Conservation (phyloP, 768 basidiomycete species). For the Dioszegia aurantiaca region DNA sequence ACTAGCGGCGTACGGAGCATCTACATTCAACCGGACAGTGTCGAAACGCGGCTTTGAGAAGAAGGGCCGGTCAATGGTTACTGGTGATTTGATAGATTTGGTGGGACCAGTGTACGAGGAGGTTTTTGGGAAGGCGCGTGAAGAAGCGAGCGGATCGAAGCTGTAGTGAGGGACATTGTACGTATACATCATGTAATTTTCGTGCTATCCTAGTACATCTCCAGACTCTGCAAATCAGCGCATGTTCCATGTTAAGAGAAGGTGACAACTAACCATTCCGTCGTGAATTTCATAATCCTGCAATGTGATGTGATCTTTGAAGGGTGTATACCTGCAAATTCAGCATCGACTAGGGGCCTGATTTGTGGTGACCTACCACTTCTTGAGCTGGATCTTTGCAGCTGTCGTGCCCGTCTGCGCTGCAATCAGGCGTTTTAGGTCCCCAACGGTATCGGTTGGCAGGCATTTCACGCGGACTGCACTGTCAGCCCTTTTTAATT, state of each 20-base stretch:
- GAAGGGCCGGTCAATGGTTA: constrained; percentile 76
- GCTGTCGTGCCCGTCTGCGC: constrained; percentile 88
- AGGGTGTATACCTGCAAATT: constrained; percentile 77
- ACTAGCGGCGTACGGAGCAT: constrained; percentile 78
- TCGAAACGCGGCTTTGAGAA: constrained; percentile 72
- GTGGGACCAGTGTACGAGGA: constrained; percentile 69
- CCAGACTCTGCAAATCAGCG: constrained; percentile 45
- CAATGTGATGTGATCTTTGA: constrained; percentile 73
- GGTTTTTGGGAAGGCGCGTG: constrained; percentile 58
- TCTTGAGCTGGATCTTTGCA: constrained; percentile 88
- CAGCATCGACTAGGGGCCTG: neutral
- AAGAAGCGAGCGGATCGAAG: constrained; percentile 11
- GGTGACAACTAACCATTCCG: constrained; percentile 50
- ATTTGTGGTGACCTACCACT: constrained; percentile 65
- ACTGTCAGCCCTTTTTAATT: neutral
- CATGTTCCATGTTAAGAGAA: neutral
- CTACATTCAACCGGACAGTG: constrained; percentile 80
- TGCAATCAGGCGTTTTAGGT: constrained; percentile 93
- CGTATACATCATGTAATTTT: neutral
- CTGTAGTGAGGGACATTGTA: constrained; percentile 1
- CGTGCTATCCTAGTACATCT: constrained; percentile 45
- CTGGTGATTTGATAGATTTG: constrained; percentile 66
- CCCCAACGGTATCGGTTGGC: constrained; percentile 92
- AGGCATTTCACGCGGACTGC: constrained; percentile 88
- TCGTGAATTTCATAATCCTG: constrained; percentile 54